phyloP scores from a whole-genome alignment of 352 stramenopile species.

The Globisporangium canariense region DNA sequence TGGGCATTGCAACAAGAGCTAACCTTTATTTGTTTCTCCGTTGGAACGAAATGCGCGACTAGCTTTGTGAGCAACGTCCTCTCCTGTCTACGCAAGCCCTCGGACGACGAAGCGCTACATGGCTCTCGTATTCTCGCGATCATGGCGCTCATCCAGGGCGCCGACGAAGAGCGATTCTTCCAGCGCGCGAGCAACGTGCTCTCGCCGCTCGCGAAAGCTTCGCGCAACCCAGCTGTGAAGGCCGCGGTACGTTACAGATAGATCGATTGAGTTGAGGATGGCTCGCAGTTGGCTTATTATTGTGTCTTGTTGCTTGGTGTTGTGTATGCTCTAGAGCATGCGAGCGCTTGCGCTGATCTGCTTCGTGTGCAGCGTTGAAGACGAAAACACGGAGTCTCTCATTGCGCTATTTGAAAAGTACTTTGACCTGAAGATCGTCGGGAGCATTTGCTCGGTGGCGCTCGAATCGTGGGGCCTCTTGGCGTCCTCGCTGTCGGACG shows the following conservation, averaged over 20 bases:
- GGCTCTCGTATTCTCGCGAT: constrained; percentile 69
- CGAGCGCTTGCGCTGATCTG: constrained; percentile 65
- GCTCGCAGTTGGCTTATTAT: background rate
- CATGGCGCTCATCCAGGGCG: constrained; percentile 72
- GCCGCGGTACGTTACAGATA: constrained; percentile 36
- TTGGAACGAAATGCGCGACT: constrained; percentile 11
- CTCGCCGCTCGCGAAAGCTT: constrained; percentile 64
- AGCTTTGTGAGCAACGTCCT: constrained; percentile 78
- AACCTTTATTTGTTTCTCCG: background rate
- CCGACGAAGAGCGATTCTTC: constrained; percentile 73
- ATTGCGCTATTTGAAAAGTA: constrained; percentile 63
- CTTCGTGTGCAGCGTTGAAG: constrained; percentile 75
- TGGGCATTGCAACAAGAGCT: background rate
- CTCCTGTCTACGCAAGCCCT: constrained; percentile 60
- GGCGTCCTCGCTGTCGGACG: constrained; percentile 56
- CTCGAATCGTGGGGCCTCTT: constrained; percentile 75
- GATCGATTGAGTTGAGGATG: background rate
- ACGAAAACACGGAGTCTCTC: constrained; percentile 71
- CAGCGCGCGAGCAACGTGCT: constrained; percentile 69
- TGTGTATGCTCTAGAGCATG: constrained; percentile 38
- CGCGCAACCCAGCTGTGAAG: constrained; percentile 60
- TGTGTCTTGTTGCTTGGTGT: background rate
- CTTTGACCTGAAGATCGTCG: constrained; percentile 62
- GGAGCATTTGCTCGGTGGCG: constrained; percentile 57
- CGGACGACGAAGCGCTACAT: constrained; percentile 62